Conservation (phyloP, 1,284 basidiomycete genomes). For the Ganoderma multipileum region DNA sequence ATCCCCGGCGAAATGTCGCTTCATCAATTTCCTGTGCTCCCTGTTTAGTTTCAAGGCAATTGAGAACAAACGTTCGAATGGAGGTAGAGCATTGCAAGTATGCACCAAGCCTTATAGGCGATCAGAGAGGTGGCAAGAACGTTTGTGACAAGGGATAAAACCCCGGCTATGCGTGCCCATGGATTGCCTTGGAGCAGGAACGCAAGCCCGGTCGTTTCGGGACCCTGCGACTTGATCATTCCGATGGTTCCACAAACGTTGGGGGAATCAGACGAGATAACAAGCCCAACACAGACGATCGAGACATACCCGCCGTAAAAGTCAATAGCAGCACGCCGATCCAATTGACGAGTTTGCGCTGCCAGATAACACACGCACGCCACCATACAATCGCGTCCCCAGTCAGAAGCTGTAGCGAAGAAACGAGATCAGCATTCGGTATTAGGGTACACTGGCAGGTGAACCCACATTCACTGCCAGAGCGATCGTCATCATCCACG, state of each 20-base stretch:
- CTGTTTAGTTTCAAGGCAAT: not conserved
- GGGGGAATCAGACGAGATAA: not conserved
- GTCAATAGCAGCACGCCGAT: not conserved
- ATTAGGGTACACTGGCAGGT: not conserved
- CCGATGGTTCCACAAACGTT: not conserved
- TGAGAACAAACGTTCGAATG: not conserved
- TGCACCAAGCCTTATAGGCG: slow-evolving; percentile 11
- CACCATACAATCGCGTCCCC: slow-evolving; percentile 4
- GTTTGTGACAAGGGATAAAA: slow-evolving; percentile 8
- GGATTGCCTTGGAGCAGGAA: not conserved
- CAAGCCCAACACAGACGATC: not conserved
- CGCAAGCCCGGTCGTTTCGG: not conserved
- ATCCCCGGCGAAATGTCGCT: not conserved
- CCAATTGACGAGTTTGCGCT: not conserved
- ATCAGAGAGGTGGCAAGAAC: slow-evolving; percentile 3
- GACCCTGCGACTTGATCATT: not conserved
- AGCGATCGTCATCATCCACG: slow-evolving; percentile 1
- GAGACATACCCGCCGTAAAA: not conserved
- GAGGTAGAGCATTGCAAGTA: not conserved
- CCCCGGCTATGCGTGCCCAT: not conserved
- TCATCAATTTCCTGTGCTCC: not conserved
- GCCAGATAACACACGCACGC: slow-evolving; percentile 3
- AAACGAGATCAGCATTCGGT: not conserved
- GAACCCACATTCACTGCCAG: not conserved
- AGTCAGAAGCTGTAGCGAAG: not conserved